These are phyloP conservation scores for Fusarium phyllophilum DNA, from an alignment of 2,329 filamentous ascomycete species.

Conservation along the genomic window DNA sequence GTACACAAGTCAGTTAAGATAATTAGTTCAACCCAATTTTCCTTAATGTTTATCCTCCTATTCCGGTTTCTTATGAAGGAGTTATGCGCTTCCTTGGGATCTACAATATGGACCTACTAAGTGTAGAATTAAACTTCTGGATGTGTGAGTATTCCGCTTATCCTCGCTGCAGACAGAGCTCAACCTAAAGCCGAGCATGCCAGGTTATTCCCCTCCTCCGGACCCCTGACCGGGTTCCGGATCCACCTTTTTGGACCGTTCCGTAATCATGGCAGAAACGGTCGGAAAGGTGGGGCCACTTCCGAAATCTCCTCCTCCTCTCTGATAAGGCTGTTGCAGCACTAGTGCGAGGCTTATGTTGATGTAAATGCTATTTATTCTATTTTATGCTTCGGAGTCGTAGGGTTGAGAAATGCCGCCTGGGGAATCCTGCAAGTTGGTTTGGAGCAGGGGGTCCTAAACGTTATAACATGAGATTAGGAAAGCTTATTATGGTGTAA, in stretches of 20 bases:
- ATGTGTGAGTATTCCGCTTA: neutral
- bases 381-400: neutral
- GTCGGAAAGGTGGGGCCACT: neutral
- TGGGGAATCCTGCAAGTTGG: neutral
- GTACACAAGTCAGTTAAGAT: accelerated
- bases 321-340: neutral
- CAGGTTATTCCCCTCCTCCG: neutral
- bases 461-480: neutral
- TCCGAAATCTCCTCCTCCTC: neutral
- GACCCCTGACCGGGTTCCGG: neutral
- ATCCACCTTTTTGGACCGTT: neutral
- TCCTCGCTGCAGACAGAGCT: neutral
- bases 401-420: neutral
- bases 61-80: neutral
- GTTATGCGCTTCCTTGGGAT: neutral
- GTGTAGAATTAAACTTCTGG: neutral
- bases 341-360: neutral
- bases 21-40: accelerated
- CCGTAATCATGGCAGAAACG: neutral
- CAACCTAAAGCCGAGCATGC: neutral
- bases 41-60: neutral
- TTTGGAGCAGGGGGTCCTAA: neutral
- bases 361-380: neutral
- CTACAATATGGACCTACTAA: neutral
- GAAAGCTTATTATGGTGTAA: neutral